Evolutionary conservation across 192 early-diverging fungal genomes (phyloP).

Genomic region (Anaeromyces robustus): DNA sequence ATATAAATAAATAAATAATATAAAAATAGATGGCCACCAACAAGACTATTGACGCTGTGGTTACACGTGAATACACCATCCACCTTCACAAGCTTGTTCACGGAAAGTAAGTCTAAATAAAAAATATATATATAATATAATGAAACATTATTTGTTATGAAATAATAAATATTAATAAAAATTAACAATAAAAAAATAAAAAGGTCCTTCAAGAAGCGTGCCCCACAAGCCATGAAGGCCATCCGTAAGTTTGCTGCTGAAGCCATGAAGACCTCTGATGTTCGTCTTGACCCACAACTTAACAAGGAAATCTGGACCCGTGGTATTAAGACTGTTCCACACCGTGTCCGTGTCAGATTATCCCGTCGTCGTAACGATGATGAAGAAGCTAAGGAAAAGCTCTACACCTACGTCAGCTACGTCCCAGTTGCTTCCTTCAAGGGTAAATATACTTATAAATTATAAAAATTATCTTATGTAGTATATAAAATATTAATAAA

Average conservation of each 20-base stretch:
- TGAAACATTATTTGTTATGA: no score
- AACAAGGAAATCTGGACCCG: constrained; percentile 92
- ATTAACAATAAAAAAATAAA: neutral
- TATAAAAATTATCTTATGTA: no score
- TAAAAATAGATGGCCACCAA: neutral
- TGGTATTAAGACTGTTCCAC: constrained; percentile 85
- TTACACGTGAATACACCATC: constrained; percentile 78
- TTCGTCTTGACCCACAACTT: constrained; percentile 86
- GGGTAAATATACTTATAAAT: no score
- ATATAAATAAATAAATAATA: no score
- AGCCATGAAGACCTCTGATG: constrained; percentile 91
- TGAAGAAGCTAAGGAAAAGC: constrained; percentile 92
- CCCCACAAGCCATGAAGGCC: constrained; percentile 85
- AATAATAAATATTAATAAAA: no score
- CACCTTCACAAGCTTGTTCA: constrained; percentile 92
- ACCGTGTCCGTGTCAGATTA: constrained; percentile 89
- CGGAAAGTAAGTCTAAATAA: constrained; percentile 30
- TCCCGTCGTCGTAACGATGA: constrained; percentile 93
- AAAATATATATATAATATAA: no score
- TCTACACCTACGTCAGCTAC: constrained; percentile 84
- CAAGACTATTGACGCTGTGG: neutral
- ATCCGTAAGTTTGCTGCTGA: constrained; percentile 80
- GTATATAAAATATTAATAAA: no score
- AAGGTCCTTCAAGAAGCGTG: constrained; percentile 92
- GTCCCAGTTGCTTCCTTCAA: constrained; percentile 81